A percentile compares a stretch with the other conserved stretches of the same genome.
Conservation (phyloP, 257 asterid genomes). For the Orobanche coerulescens region DNA sequence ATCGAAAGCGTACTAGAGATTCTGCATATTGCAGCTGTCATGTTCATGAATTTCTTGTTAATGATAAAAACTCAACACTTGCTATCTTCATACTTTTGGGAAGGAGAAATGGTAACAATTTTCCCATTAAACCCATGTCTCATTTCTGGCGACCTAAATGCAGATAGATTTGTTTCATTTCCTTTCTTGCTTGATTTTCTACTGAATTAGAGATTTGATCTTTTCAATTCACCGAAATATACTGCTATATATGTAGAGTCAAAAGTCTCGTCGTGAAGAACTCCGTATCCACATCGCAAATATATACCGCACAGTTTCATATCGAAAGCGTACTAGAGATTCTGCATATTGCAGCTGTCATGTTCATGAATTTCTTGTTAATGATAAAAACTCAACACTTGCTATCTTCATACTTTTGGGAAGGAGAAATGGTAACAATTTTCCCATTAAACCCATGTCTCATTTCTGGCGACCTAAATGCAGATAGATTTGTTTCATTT, state of each 20-base stretch:
- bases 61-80: neutral
- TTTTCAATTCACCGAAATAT: slow-evolving; percentile 10
- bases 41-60: slow-evolving; percentile 3
- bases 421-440: slow-evolving; percentile 6
- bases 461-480: neutral
- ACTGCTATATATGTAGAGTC: slow-evolving; percentile 53
- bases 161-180: neutral
- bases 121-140: slow-evolving; percentile 9
- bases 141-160: neutral
- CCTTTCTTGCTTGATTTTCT: neutral
- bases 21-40: slow-evolving; percentile 6
- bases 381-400: neutral
- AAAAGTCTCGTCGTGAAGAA: slow-evolving; percentile 95
- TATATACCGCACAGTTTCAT: slow-evolving; percentile 86
- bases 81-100: slow-evolving; percentile 9
- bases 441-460: slow-evolving; percentile 11
- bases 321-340: neutral
- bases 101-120: slow-evolving; percentile 6
- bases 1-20: neutral
- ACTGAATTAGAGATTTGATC: slow-evolving; percentile 16
- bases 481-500: neutral
- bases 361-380: slow-evolving; percentile 1
- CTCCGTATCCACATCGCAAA: slow-evolving; percentile 81
- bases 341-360: slow-evolving; percentile 6
- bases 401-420: slow-evolving; percentile 12